phyloP scores from a whole-genome alignment of 257 asterid species.

The Solanum okadae region DNA sequence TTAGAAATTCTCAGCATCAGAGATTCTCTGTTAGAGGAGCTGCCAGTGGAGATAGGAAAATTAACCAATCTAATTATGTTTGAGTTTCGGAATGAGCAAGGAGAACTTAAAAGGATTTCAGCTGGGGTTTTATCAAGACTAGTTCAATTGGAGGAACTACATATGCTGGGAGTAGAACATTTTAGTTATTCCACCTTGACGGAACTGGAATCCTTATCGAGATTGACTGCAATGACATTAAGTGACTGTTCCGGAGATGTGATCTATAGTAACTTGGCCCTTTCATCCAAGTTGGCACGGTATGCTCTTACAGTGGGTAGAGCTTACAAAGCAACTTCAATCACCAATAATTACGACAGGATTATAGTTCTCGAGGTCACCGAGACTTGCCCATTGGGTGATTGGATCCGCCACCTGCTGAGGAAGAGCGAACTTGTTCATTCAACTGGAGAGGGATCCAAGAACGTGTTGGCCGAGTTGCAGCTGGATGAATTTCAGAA shows the following conservation, averaged over 20 bases:
- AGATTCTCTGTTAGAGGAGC: neutral
- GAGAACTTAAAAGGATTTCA: neutral
- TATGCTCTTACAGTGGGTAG: too few species aligned
- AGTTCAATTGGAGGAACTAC: slow-evolving; percentile 5
- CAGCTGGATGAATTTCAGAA: neutral
- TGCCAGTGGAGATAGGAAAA: neutral
- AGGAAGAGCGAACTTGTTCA: neutral
- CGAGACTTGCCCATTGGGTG: neutral
- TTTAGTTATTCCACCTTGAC: too few species aligned
- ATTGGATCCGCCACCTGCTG: neutral
- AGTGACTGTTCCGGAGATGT: neutral
- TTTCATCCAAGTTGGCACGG: too few species aligned
- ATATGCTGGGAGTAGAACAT: neutral
- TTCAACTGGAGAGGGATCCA: neutral
- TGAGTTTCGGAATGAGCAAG: neutral
- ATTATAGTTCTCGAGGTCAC: neutral
- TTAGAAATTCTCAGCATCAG: slow-evolving; percentile 1
- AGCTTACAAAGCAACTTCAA: too few species aligned
- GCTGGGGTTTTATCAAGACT: neutral
- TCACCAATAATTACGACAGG: neutral
- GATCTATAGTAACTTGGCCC: neutral
- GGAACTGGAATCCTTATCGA: too few species aligned
- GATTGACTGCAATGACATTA: too few species aligned
- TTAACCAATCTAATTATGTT: slow-evolving; percentile 1
- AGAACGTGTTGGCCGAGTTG: neutral